Evolutionary conservation across 2,329 filamentous ascomycete species (phyloP).

Genomic region (Fonsecaea erecta): DNA sequence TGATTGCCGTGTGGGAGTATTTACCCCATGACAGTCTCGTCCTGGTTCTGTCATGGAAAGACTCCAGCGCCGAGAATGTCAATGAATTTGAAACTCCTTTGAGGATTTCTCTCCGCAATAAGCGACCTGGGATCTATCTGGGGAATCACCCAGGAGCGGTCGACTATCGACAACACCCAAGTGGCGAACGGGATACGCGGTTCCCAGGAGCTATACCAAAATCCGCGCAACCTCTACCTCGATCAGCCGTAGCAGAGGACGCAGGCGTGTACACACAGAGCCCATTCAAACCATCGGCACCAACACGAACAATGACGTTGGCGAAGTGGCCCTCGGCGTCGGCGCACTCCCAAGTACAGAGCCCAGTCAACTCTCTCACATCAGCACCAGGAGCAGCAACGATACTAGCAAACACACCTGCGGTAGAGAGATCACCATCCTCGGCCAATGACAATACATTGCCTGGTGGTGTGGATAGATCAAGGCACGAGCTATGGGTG

Average conservation of each 20-base stretch:
- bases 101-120: slow-evolving; percentile 25
- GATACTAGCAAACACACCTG: not conserved
- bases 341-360: not conserved
- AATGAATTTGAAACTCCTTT: slow-evolving; percentile 12
- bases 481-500: slow-evolving; percentile 13
- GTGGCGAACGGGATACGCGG: not conserved
- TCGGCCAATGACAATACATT: slow-evolving; percentile 14
- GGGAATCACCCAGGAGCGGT: not conserved
- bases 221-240: not conserved
- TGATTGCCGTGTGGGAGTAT: slow-evolving; percentile 34
- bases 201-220: not conserved
- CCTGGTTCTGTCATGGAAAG: slow-evolving; percentile 30
- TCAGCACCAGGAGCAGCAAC: not conserved
- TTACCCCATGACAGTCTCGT: slow-evolving; percentile 23
- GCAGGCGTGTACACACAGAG: not conserved
- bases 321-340: not conserved
- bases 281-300: not conserved
- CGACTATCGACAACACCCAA: not conserved
- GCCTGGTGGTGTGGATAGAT: not conserved
- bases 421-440: not conserved
- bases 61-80: slow-evolving; percentile 4
- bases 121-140: slow-evolving; percentile 3
- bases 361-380: not conserved
- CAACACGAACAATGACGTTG: not conserved
- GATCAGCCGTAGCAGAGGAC: not conserved